Evolutionary conservation across 495 filamentous ascomycete genomes (phyloP), one percentile per base, ranked within the genome.

Genomic region (Emericellopsis terricola): DNA sequence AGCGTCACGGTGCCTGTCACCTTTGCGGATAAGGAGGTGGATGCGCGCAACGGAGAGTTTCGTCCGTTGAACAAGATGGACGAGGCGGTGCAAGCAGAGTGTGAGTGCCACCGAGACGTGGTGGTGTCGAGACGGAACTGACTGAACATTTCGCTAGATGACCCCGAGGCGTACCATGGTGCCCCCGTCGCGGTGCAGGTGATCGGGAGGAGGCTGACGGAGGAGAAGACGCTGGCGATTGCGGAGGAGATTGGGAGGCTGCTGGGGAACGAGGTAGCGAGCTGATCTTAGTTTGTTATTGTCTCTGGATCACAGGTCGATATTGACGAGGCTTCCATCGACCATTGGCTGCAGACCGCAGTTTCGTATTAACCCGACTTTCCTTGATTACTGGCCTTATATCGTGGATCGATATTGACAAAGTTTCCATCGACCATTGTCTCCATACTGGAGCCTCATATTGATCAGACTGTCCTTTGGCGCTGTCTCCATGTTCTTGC

Each of bases 1-100:
- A 51, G 39, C 34, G 55, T 50, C 6, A 52, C 56, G 15, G 43
- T 64, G 7, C 59, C 60, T 0, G 53, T 64, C 13, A 59, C 59
- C 0, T 50, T 42, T 33, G 60, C 50, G 2, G 51, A 60, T 34
- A 48, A 57, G 38, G 28, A 11, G 1, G 14, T 59, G 4, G 57
- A 60, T 43, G 56, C 53, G n/a, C 37, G 41, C n/a, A 33, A 40
- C 23, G 39, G 31, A 47, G 35, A 57, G 49, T 67, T 65, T 41
- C 59, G 62, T 46, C 33, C 63, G 3, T 8, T 18, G 1, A 41
- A 6, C 11, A 11, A 26, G 23, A 6, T 26, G 6, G 23, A 26
- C 11, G 23, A 6, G 6, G 23, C 23, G 6, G 23, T 26, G 23
- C 23, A 26, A 11, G 23, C 23, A 11, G 23, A 26, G 6, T 26